Conservation (phyloP, 306 rosid genomes). For the Sphenostylis stenocarpa region DNA sequence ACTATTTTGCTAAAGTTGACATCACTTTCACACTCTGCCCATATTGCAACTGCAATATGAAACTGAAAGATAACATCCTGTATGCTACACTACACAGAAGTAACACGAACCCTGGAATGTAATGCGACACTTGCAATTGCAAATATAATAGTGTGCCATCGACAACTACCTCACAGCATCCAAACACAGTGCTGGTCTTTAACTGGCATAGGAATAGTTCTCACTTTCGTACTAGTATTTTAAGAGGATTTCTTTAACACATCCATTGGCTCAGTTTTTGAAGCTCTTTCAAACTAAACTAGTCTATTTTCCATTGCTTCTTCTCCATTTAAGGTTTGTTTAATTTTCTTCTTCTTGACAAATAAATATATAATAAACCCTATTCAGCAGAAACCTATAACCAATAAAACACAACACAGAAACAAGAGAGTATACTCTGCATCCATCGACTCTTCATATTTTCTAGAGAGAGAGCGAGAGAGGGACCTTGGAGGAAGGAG, state of each 20-base stretch:
- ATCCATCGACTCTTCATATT: background rate
- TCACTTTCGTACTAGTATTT: background rate
- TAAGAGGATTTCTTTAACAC: background rate
- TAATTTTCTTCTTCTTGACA: background rate
- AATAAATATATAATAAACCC: background rate
- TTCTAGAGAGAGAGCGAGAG: background rate
- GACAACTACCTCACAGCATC: background rate
- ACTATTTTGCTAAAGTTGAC: background rate
- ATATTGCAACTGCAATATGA: background rate
- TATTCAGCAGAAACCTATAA: background rate
- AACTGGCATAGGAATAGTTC: background rate
- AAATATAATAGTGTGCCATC: background rate
- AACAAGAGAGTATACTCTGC: background rate
- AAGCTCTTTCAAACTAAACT: background rate
- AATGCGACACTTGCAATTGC: background rate
- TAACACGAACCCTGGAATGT: background rate
- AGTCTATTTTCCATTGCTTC: background rate
- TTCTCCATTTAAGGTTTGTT: background rate
- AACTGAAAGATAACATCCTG: background rate
- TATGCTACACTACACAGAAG: background rate
- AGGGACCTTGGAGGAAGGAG: slow-evolving; percentile 32
- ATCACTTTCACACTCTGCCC: background rate
- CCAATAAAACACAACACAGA: background rate
- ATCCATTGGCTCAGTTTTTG: too few species aligned
- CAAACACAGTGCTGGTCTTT: background rate